phyloP scores from a whole-genome alignment of 306 rosid genomes.

The Senna siamea region DNA sequence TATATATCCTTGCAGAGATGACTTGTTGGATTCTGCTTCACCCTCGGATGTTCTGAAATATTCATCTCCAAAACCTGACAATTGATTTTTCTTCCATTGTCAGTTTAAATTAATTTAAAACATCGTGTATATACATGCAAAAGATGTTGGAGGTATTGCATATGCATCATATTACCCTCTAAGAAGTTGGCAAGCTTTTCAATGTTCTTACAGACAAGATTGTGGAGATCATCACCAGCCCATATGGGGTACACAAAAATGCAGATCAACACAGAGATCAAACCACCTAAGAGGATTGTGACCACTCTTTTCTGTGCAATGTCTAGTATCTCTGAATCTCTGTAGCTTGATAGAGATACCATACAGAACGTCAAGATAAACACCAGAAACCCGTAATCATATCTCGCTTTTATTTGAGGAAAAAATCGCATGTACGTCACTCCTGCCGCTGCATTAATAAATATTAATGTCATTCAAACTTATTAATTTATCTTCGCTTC shows the following conservation, averaged over 20 bases:
- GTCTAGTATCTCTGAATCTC: constrained; percentile 36
- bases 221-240: constrained; percentile 64
- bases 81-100: neutral
- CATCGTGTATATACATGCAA: too few relatives aligned
- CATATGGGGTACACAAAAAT: constrained; percentile 53
- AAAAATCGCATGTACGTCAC: constrained; percentile 55
- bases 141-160: too few relatives aligned
- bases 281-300: constrained; percentile 49
- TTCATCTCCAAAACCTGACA: constrained; percentile 48
- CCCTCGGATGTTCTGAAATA: constrained; percentile 38
- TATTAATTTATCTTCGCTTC: too few relatives aligned
- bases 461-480: too few relatives aligned
- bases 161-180: too few relatives aligned
- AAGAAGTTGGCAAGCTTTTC: constrained; percentile 48
- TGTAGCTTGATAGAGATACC: constrained; percentile 52
- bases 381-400: constrained; percentile 60
- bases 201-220: constrained; percentile 41
- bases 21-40: constrained; percentile 17
- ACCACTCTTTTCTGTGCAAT: constrained; percentile 46
- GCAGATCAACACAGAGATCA: constrained; percentile 35
- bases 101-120: too few relatives aligned
- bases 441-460: constrained; percentile 43
- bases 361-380: constrained; percentile 57
- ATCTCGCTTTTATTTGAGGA: constrained; percentile 52
- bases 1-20: constrained; percentile 47